Percentiles rank a stretch among this genome's conserved stretches.
These are phyloP conservation scores for Alternaria ventricosa DNA, from an alignment of 2,329 filamentous ascomycete species.

Conservation along the genomic window DNA sequence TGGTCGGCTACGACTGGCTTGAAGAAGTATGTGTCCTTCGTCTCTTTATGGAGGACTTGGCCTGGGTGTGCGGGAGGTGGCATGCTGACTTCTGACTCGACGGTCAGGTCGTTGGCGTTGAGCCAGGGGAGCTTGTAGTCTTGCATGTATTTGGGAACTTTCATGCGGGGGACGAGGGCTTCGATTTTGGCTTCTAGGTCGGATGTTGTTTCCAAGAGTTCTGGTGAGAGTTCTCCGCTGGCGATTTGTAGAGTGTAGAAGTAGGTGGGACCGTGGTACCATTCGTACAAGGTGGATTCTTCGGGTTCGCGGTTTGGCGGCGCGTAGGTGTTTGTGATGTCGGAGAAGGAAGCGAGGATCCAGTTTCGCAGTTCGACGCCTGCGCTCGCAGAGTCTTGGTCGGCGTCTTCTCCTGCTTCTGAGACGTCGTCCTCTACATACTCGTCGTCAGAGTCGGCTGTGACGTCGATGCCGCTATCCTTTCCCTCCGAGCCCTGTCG, in stretches of 20 bases:
- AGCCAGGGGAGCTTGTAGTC: constrained; percentile 22
- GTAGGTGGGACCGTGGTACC: constrained; percentile 29
- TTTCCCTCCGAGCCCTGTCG: constrained; percentile 13
- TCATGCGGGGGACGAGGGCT: constrained; percentile 16
- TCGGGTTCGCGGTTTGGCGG: constrained; percentile 22
- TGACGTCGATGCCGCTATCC: constrained; percentile 24
- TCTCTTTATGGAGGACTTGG: constrained; percentile 10
- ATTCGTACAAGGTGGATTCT: constrained; percentile 19
- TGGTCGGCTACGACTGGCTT: constrained; percentile 21
- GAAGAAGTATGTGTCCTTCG: constrained; percentile 18
- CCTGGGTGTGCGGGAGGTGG: constrained; percentile 27
- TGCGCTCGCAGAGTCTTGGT: constrained; percentile 23
- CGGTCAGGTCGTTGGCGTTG: constrained; percentile 19
- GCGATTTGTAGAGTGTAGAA: constrained; percentile 19
- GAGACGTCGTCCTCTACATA: constrained; percentile 8
- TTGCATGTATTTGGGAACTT: constrained; percentile 27
- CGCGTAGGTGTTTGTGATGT: constrained; percentile 16
- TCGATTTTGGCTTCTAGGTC: constrained; percentile 18
- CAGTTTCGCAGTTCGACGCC: constrained; percentile 22
- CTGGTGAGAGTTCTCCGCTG: constrained; percentile 4
- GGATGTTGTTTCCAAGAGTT: constrained; percentile 14
- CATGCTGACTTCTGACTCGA: constrained; percentile 23
- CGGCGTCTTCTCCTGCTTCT: constrained; percentile 18
- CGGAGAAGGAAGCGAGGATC: constrained; percentile 15
- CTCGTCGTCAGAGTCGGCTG: constrained; percentile 17